Evolutionary conservation across 169 alveolate species (phyloP).

Genomic region (Theileria equi): DNA sequence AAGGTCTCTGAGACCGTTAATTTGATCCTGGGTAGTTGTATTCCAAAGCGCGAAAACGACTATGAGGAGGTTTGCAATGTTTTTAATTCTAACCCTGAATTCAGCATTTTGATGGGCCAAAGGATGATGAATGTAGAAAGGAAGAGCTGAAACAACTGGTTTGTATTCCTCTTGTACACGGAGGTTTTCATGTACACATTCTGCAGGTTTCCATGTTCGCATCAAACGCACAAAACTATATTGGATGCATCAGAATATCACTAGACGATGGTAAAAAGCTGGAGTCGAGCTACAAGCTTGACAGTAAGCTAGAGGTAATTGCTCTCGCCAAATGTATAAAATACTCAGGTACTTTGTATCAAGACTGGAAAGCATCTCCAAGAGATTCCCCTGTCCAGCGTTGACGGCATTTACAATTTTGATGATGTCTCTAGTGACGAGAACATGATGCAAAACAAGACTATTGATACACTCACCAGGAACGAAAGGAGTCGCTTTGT

Average conservation of each 20-base stretch:
- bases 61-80: slow-evolving; percentile 13
- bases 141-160: slow-evolving; percentile 64
- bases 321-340: neutral
- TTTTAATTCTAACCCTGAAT: neutral
- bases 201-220: slow-evolving; percentile 59
- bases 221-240: slow-evolving; percentile 43
- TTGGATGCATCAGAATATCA: slow-evolving; percentile 26
- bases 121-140: slow-evolving; percentile 39
- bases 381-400: slow-evolving; percentile 27
- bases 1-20: slow-evolving; percentile 36
- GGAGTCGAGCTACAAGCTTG: slow-evolving; percentile 37
- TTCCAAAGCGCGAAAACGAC: slow-evolving; percentile 18
- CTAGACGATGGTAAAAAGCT: slow-evolving; percentile 4
- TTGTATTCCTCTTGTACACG: neutral
- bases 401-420: neutral
- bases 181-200: too few species aligned
- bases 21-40: slow-evolving; percentile 37
- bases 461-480: neutral
- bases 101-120: neutral
- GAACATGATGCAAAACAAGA: neutral
- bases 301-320: slow-evolving; percentile 20
- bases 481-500: slow-evolving; percentile 54
- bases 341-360: slow-evolving; percentile 17
- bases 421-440: neutral
- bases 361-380: slow-evolving; percentile 13